Percentiles rank a stretch among this genome's conserved stretches.
phyloP scores from a whole-genome alignment of 805 yeast genomes.

The Lachancea kluyveri region DNA sequence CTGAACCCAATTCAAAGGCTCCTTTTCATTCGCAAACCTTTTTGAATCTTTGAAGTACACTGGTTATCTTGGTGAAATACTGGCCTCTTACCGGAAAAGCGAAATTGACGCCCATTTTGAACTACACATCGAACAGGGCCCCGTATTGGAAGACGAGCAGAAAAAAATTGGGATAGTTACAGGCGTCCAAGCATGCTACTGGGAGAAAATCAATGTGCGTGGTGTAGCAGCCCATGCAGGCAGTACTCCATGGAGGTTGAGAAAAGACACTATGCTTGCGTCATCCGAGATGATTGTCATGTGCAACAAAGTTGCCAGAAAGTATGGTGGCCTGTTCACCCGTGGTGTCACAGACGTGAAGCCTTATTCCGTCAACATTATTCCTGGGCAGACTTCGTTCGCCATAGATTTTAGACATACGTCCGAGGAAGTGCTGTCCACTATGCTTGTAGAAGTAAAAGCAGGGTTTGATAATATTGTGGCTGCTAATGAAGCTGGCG shows the following conservation, averaged over 20 bases:
- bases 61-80: conserved; percentile 49
- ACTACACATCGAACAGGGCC: conserved; percentile 70
- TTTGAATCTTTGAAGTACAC: conserved; percentile 49
- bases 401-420: conserved; percentile 52
- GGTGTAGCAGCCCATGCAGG: conserved; percentile 69
- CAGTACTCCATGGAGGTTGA: conserved; percentile 55
- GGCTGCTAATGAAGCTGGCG: conserved; percentile 22
- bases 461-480: conserved; percentile 30
- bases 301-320: conserved; percentile 46
- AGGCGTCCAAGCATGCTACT: conserved; percentile 60
- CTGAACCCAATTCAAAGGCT: too few relatives aligned
- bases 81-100: conserved; percentile 39
- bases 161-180: conserved; percentile 56
- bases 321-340: conserved; percentile 45
- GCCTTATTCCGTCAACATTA: conserved; percentile 59
- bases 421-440: conserved; percentile 36
- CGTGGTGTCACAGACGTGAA: conserved; percentile 48
- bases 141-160: conserved; percentile 47
- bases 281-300: conserved; percentile 49
- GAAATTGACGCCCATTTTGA: conserved; percentile 64
- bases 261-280: conserved; percentile 54
- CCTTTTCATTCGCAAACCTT: too few relatives aligned
- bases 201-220: conserved; percentile 47
- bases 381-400: conserved; percentile 54
- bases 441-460: conserved; percentile 35